Percentiles rank a stretch among this genome's conserved stretches.
Evolutionary conservation across 2,329 filamentous ascomycete species (phyloP).

Genomic region (Botrytis deweyae): DNA sequence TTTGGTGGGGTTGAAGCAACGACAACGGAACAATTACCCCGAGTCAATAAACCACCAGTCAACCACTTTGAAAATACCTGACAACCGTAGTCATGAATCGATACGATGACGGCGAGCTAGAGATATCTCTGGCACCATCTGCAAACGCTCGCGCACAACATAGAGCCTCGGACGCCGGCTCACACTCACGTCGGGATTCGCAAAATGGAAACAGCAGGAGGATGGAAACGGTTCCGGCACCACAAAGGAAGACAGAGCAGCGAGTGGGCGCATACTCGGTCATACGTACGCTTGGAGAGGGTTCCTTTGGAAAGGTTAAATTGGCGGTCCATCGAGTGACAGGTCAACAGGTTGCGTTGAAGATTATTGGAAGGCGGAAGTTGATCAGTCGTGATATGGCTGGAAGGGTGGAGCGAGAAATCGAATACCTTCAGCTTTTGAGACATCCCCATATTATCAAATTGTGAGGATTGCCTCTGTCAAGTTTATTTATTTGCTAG

Average conservation of each 20-base stretch:
- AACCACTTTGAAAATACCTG: background rate
- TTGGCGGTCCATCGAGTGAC: slow-evolving; percentile 89
- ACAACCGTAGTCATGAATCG: slow-evolving; percentile 14
- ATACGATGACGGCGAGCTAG: slow-evolving; percentile 80
- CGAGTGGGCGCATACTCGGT: slow-evolving; percentile 91
- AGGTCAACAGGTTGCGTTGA: slow-evolving; percentile 92
- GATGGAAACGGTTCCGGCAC: slow-evolving; percentile 32
- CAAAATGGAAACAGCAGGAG: slow-evolving; percentile 30
- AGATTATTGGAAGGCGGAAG: slow-evolving; percentile 96
- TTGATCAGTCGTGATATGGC: slow-evolving; percentile 97
- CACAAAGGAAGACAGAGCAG: slow-evolving; percentile 64
- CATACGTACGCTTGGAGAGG: slow-evolving; percentile 87
- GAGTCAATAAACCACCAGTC: background rate
- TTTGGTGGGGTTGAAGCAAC: slow-evolving; percentile 19
- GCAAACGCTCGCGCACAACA: slow-evolving; percentile 55
- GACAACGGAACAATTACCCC: slow-evolving; percentile 9
- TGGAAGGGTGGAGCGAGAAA: slow-evolving; percentile 93
- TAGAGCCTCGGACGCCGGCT: slow-evolving; percentile 39
- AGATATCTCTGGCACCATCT: slow-evolving; percentile 69
- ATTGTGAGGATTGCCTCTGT: slow-evolving; percentile 58
- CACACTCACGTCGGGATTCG: slow-evolving; percentile 31
- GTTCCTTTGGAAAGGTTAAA: slow-evolving; percentile 98
- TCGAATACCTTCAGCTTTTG: slow-evolving; percentile 93
- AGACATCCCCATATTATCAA: slow-evolving; percentile 99
- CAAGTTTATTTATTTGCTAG: background rate